Base-by-base conservation (phyloP, 1,284 basidiomycete species). In the Austroboletus olivaceoglutinosus region DNA sequence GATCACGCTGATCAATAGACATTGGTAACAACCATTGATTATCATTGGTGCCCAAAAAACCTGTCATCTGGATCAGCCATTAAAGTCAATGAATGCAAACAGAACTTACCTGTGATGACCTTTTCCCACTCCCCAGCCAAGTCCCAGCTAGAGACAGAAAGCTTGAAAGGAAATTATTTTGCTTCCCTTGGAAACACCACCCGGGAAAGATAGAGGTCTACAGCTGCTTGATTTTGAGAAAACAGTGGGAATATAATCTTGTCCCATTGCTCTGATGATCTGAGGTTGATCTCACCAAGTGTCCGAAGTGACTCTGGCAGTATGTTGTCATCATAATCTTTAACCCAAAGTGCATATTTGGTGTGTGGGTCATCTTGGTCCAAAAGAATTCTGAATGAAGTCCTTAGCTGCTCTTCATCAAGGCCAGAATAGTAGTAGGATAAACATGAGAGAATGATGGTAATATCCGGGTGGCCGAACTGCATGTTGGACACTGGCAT, bases 351-450 rank as follows among this genome's bases (percentile, higher is more conserved):
- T 23, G 72, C 62, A 47, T 80, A 81, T 45, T 74, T 71, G 16
- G 62, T 42, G 0, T 54, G 53, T 2, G 76, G 75, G 53, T 79
- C 73, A 46, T 77, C 75, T 4, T 67, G 63, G 27, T 70, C 71
- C 40, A 63, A 58, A 3, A 81, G 59, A 3, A 71, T 56, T 3
- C 70, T 52, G 40, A 81, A 77, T 48, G 65, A 70, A 5, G 52
- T 43, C 22, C 60, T 57, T 3, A 80, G 53, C 49, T 80, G 73
- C 2, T 59, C 47, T 5, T 63, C 49, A 0, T 60, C 64, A 25
- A 81, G 67, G 9, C 79, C 79, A 5, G 60, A 59, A 43, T 80
- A 78, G 45, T 80, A 80, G 51, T 80, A 80, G 7, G 68, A 70
- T n/a, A 80, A 64, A 51, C 72, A 78, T 0, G 78, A 80, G 23